A percentile compares a stretch with the other conserved stretches of the same genome.
phyloP scores from a whole-genome alignment of 2,329 filamentous ascomycete species.

The Sporothrix phasma region DNA sequence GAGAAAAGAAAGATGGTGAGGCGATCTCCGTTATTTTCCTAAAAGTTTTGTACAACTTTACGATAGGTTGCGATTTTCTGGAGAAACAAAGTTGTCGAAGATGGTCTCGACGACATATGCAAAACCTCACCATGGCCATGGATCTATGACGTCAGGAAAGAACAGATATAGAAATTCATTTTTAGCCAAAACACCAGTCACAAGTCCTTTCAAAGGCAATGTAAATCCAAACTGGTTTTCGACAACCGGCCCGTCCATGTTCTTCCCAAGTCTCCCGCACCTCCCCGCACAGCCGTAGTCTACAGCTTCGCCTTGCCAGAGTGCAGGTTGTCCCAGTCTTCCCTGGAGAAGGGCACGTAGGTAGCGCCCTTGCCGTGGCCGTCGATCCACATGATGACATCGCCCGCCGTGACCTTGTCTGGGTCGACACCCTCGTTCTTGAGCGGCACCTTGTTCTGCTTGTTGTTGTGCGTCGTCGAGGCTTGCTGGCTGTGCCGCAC shows the following conservation, averaged over 20 bases:
- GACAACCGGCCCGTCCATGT: not conserved
- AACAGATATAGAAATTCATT: too few species aligned
- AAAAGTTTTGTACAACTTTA: too few species aligned
- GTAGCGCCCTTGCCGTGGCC: conserved; percentile 41
- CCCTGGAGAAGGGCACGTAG: conserved; percentile 49
- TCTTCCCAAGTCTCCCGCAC: not conserved
- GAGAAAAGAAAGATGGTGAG: too few species aligned
- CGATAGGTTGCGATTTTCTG: too few species aligned
- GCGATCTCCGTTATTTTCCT: too few species aligned
- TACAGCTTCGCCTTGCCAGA: conserved; percentile 24
- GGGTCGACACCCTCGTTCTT: conserved; percentile 58
- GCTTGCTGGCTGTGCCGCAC: conserved; percentile 49
- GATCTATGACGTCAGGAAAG: too few species aligned
- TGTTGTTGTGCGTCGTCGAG: conserved; percentile 63
- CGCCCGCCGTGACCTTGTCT: conserved; percentile 32
- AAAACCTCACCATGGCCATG: too few species aligned
- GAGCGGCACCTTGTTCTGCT: conserved; percentile 67
- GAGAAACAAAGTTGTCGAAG: too few species aligned
- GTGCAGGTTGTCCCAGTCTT: conserved; percentile 43
- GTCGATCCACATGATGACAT: conserved; percentile 47
- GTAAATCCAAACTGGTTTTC: not conserved
- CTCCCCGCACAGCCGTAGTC: not conserved
- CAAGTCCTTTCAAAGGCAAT: too few species aligned
- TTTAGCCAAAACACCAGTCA: too few species aligned
- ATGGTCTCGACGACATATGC: too few species aligned